Base-by-base conservation (phyloP, 2,329 filamentous ascomycete genomes). In the Colletotrichum costaricense region DNA sequence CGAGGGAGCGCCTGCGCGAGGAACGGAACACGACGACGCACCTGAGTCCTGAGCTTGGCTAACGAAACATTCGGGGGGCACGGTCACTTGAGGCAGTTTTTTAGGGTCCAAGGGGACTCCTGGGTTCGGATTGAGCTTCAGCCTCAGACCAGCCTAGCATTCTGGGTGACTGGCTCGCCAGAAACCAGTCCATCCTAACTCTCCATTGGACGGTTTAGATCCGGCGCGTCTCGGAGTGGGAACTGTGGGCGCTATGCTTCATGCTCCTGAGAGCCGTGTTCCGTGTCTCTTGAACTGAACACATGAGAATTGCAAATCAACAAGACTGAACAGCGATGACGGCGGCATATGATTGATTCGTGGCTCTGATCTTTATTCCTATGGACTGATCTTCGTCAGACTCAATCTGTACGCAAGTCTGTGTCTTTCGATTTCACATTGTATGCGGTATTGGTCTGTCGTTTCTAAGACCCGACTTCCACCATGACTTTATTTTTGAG, bases 31-130 rank as follows among this genome's bases (percentile, higher is more conserved):
- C 42, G 19, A 22, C 55, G 12, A 54, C 28, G 30, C 42, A 63
- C 57, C 65, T 54, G 42, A 62, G 42, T 22, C 24, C 65, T 54
- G 42, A 62, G 42, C 42, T n/a, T 33, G 38, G 58, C 38, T 63
- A 42, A n/a, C 69, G 46, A 72, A 72, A 69, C 66, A 72, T 72
- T 55, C 24, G 49, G 28, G 65, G 19, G 64, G 57, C 65, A 63
- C 65, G 57, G 69, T n/a, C 46, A 19, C 24, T 38, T 67, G 46
- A 65, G 55, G 63, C 69, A 72, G 64, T 63, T 63, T 63, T 16
- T 14, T 12, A 6, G 46, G 38, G 30, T 56, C 49, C 30, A 56
- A 56, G 6, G 49, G 30, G 30, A 54, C 54, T 64, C 54, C 66
- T 58, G 33, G 58, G 42, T 68, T 58, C 69, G 57, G 58, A 57